A percentile compares a stretch with the other conserved stretches of the same genome.
These are phyloP conservation scores for Pinus taeda DNA, from an alignment of 75 land plant species.

Conservation along the genomic window DNA sequence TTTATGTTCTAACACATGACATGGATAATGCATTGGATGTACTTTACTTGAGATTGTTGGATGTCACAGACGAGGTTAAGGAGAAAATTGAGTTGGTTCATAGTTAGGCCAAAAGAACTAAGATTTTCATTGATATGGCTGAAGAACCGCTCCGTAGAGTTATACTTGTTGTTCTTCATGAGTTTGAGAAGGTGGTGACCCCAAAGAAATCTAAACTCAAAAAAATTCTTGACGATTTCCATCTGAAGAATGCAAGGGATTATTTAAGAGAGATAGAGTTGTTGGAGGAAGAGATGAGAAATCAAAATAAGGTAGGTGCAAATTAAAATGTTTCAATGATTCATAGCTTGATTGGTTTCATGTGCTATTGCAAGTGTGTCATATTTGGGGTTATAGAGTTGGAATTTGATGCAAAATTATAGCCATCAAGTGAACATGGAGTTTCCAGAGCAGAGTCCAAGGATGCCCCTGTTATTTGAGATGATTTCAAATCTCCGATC, in stretches of 20 bases:
- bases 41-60: conserved; percentile 48
- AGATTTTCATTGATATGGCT: conserved; percentile 27
- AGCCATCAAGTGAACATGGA: not conserved
- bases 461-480: conserved; percentile 26
- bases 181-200: conserved; percentile 26
- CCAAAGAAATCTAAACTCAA: conserved; percentile 12
- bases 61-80: conserved; percentile 40
- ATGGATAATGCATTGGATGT: conserved; percentile 46
- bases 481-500: conserved; percentile 69
- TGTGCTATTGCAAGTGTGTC: conserved; percentile 15
- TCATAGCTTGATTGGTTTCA: conserved; percentile 37
- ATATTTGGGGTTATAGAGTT: conserved; percentile 11
- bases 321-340: conserved; percentile 39
- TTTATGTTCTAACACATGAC: conserved; percentile 44
- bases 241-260: conserved; percentile 25
- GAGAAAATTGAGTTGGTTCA: conserved; percentile 75
- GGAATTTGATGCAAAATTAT: not conserved
- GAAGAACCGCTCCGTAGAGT: conserved; percentile 41
- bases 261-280: conserved; percentile 47
- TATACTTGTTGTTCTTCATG: conserved; percentile 27
- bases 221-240: conserved; percentile 29
- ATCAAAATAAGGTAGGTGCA: conserved; percentile 39
- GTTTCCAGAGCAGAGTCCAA: not conserved
- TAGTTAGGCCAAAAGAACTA: conserved; percentile 41
- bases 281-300: conserved; percentile 40